Evolutionary conservation across 1,284 basidiomycete genomes (phyloP).

Genomic region (Austropuccinia psidii): DNA sequence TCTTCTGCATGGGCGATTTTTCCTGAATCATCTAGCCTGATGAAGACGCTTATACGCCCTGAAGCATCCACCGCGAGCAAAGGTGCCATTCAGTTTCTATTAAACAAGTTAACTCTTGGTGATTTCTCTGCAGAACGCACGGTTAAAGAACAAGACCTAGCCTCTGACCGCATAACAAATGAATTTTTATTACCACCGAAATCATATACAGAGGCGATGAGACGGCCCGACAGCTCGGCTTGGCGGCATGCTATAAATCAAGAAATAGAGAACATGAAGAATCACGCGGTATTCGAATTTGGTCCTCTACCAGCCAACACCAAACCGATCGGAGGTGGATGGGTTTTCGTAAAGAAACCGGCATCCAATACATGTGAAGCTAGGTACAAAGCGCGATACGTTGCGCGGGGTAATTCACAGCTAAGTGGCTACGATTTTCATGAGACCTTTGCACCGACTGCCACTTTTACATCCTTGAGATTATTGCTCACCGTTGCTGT

Average conservation of each 20-base stretch:
- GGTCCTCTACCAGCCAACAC: neutral
- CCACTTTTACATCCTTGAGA: constrained; percentile 1
- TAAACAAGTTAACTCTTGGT: neutral
- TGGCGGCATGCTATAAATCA: neutral
- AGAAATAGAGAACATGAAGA: neutral
- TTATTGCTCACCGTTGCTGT: neutral
- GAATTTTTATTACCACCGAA: neutral
- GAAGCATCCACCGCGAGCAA: too few species aligned
- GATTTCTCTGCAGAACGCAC: neutral
- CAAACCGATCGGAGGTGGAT: neutral
- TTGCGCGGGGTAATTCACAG: constrained; percentile 9
- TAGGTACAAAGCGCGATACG: neutral
- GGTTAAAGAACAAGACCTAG: neutral
- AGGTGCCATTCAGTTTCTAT: too few species aligned
- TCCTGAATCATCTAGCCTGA: too few species aligned
- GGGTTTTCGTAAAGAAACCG: constrained; percentile 3
- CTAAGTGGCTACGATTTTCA: neutral
- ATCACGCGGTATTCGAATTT: neutral
- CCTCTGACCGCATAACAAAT: neutral
- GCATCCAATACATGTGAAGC: neutral
- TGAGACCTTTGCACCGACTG: constrained; percentile 21
- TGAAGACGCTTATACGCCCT: too few species aligned
- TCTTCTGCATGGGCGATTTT: neutral
- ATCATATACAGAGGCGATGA: neutral
- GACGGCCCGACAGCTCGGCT: neutral